Evolutionary conservation across 805 yeast species (phyloP), one percentile per base, ranked within the genome.

Genomic region (Schwanniomyces pseudopolymorphus): DNA sequence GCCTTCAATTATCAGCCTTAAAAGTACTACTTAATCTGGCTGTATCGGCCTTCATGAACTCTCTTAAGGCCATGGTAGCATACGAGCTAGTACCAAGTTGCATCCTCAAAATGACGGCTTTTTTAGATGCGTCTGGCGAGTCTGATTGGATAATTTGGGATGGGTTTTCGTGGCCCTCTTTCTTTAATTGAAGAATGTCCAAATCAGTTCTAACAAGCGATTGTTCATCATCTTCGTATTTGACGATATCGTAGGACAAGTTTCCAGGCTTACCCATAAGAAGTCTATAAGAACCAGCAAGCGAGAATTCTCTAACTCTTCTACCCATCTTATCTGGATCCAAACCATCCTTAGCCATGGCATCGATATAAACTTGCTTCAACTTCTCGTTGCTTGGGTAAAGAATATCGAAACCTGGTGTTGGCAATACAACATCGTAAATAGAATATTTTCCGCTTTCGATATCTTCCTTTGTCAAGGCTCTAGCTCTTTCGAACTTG

Each of bases 51-150:
- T 83, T 86, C 87, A 91, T 83, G 42, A 89, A 80, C 64, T 94
- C 98, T 61, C 99, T 80, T 42, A 94, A 68, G 1, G 96, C 96
- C 99, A 94, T 95, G 0, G 99, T 94, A 1, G 99, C 99, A 64
- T 94, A 94, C 5, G 95, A 84, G 28, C 97, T 86, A 2, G 87
- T 83, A 4, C 90, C 92, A 48, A 94, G 73, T 58, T 83, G 85
- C 76, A 94, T 75, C 54, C 79, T 83, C 48, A 95, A 63, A 4
- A 94, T 75, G 11, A 91, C 81, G 0, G 96, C 97, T 0, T 75
- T 70, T 47, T 78, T 81, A 8, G 53, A 55, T 5, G 81, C 87
- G 11, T 61, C 67, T 31, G 50, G 46, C 5, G 60, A 56, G 11
- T 54, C 45, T 6, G 69, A 67, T 2, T 54, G 60, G 19, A 70